Conservation (phyloP, 2,329 filamentous ascomycete species). For the Penicillium vulpinum region DNA sequence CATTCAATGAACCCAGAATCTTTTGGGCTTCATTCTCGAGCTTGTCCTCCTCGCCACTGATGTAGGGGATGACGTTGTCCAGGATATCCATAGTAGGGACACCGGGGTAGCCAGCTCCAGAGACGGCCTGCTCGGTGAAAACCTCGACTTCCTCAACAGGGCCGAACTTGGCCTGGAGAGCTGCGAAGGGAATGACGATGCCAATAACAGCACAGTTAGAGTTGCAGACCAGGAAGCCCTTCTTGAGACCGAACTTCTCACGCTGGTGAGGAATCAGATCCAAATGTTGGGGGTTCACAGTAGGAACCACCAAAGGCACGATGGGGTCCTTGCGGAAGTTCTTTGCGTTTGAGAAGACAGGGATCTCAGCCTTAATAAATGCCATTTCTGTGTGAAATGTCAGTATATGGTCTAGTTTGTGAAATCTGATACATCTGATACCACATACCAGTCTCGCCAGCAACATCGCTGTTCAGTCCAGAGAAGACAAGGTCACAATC, state of each 20-base stretch:
- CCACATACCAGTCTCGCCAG: constrained; percentile 77
- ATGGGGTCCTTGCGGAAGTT: constrained; percentile 91
- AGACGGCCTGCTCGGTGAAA: constrained; percentile 93
- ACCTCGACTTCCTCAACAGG: constrained; percentile 75
- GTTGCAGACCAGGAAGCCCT: constrained; percentile 95
- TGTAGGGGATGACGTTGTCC: constrained; percentile 94
- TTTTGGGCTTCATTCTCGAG: constrained; percentile 92
- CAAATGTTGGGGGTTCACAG: constrained; percentile 86
- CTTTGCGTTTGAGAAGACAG: constrained; percentile 96
- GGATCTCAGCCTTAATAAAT: constrained; percentile 82
- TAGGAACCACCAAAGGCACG: constrained; percentile 91
- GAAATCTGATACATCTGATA: neutral
- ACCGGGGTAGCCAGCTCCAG: constrained; percentile 70
- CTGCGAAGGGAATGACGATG: constrained; percentile 90
- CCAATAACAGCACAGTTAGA: constrained; percentile 98
- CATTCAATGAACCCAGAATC: constrained; percentile 78
- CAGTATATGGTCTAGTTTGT: neutral
- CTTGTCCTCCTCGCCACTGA: constrained; percentile 93
- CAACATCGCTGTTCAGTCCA: constrained; percentile 88
- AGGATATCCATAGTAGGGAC: constrained; percentile 91
- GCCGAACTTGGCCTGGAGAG: constrained; percentile 82
- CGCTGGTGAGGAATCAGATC: constrained; percentile 88
- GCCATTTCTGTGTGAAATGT: constrained; percentile 67
- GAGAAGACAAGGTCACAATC: constrained; percentile 95
- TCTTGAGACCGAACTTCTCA: constrained; percentile 67